Percentiles rank a stretch among this genome's conserved stretches.
These are phyloP conservation scores for Aspergillus vadensis DNA, from an alignment of 2,329 filamentous ascomycete species.

Conservation along the genomic window DNA sequence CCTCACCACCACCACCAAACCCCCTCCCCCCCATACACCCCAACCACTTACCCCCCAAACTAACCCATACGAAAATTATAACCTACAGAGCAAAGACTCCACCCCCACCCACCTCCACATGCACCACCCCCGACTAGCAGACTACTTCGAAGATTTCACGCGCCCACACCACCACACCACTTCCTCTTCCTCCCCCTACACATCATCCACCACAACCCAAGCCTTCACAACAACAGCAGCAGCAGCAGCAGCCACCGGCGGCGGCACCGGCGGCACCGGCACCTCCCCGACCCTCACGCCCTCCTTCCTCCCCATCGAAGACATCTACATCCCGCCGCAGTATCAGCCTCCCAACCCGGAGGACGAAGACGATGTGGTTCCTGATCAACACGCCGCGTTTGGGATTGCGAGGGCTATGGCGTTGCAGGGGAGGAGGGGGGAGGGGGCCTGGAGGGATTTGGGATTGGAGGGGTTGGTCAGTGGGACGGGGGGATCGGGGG, in stretches of 20 bases:
- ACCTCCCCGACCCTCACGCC: slow-evolving; percentile 38
- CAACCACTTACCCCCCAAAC: no score
- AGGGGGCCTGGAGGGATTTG: slow-evolving; percentile 62
- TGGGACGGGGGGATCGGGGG: slow-evolving; percentile 22
- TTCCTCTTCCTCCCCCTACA: slow-evolving; percentile 11
- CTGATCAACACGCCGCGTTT: slow-evolving; percentile 68
- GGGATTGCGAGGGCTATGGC: slow-evolving; percentile 64
- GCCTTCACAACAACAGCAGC: slow-evolving; percentile 28
- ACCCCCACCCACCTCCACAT: slow-evolving; percentile 53
- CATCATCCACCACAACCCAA: slow-evolving; percentile 14
- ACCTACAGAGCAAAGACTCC: slow-evolving; percentile 50
- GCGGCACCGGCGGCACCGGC: no score
- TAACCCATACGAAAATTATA: no score
- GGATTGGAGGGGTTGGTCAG: slow-evolving; percentile 27
- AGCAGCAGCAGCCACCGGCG: slow-evolving; percentile 17
- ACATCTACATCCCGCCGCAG: slow-evolving; percentile 62
- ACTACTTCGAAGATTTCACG: slow-evolving; percentile 55
- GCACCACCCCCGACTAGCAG: slow-evolving; percentile 50
- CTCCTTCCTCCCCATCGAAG: slow-evolving; percentile 56
- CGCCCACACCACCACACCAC: slow-evolving; percentile 41
- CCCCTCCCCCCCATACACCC: background rate
- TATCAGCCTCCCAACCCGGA: slow-evolving; percentile 66
- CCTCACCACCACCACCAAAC: background rate
- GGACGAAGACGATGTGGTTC: slow-evolving; percentile 68
- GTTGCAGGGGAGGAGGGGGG: slow-evolving; percentile 46